A percentile compares a stretch with the other conserved stretches of the same genome.
Conservation (phyloP, 306 rosid genomes). For the Malus domestica region DNA sequence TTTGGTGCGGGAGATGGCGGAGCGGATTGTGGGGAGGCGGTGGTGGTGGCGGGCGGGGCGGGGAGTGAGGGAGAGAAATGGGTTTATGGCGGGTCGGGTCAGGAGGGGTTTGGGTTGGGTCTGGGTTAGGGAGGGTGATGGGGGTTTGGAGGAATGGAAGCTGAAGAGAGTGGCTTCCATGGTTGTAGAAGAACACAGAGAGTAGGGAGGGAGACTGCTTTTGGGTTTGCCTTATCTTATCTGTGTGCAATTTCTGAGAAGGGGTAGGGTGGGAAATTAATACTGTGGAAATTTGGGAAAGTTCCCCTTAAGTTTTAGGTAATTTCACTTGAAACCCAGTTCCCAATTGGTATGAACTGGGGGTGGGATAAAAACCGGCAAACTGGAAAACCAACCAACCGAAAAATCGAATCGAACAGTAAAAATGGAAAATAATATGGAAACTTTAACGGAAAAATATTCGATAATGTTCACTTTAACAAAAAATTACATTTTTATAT, state of each 20-base stretch:
- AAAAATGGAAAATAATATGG: too few species aligned
- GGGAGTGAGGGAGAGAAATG: constrained; percentile 25
- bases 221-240: constrained; percentile 23
- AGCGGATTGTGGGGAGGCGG: constrained; percentile 34
- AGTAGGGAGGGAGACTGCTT: background rate
- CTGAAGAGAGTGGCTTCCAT: constrained; percentile 65
- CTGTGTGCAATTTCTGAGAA: background rate
- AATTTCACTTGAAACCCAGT: background rate
- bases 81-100: constrained; percentile 35
- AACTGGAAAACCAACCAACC: too few species aligned
- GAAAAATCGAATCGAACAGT: too few species aligned
- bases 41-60: constrained; percentile 7
- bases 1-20: constrained; percentile 74
- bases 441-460: too few species aligned
- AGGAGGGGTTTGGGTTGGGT: constrained; percentile 22
- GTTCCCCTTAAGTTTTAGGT: background rate
- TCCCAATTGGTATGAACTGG: background rate
- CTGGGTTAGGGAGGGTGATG: constrained; percentile 24
- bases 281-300: background rate
- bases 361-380: too few species aligned
- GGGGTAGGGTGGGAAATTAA: background rate
- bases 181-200: background rate
- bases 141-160: constrained; percentile 37
- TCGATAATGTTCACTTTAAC: too few species aligned
- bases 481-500: too few species aligned